These are phyloP conservation scores for Schizopora paradoxa DNA, from an alignment of 1,284 basidiomycete species.

Conservation along the genomic window DNA sequence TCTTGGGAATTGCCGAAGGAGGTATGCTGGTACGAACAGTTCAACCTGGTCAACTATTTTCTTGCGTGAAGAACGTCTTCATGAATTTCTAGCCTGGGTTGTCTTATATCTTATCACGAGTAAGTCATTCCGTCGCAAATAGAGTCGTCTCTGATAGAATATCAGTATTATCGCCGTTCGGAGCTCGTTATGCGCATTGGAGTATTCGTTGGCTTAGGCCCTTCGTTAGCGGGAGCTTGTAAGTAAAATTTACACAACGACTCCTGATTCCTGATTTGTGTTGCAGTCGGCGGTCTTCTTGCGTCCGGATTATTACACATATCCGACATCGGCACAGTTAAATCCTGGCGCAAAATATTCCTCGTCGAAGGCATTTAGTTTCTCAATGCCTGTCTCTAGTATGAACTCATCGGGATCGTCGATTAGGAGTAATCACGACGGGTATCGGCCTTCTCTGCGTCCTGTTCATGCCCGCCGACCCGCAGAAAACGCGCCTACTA, in stretches of 20 bases:
- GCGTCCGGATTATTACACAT: conserved; percentile 35
- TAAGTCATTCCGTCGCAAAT: not conserved
- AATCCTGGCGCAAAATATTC: conserved; percentile 39
- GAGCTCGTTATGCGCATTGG: conserved; percentile 41
- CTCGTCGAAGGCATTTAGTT: conserved; percentile 32
- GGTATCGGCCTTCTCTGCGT: conserved; percentile 32
- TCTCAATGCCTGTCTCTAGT: not conserved
- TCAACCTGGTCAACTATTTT: too few relatives aligned
- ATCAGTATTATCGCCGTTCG: conserved; percentile 39
- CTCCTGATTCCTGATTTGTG: not conserved
- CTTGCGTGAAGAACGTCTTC: not conserved
- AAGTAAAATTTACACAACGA: conserved; percentile 17
- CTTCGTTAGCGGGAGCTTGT: conserved; percentile 41
- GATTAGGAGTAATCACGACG: conserved; percentile 35
- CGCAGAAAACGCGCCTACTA: conserved; percentile 31
- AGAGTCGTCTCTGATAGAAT: not conserved
- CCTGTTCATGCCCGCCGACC: conserved; percentile 35
- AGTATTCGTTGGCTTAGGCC: conserved; percentile 38
- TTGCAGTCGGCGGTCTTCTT: conserved; percentile 35
- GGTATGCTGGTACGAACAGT: conserved; percentile 24
- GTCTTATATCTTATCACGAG: conserved; percentile 17
- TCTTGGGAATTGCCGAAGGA: conserved; percentile 30
- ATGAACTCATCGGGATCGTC: not conserved
- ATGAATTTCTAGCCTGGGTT: conserved; percentile 14
- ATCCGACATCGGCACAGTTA: conserved; percentile 30